phyloP scores from a whole-genome alignment of 495 filamentous ascomycete genomes.

The Penicillium antarcticum region DNA sequence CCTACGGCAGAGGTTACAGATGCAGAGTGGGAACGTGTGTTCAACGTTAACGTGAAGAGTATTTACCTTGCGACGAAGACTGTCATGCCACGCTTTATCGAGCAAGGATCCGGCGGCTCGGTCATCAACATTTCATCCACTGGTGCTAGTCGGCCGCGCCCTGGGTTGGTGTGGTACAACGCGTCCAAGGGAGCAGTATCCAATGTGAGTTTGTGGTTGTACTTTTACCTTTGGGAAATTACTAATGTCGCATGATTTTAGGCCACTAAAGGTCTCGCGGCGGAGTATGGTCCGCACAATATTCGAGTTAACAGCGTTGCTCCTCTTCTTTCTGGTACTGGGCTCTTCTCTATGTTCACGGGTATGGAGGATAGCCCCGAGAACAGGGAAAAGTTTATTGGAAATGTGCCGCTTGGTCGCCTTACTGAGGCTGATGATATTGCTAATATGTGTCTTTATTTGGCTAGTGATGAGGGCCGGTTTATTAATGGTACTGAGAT shows the following conservation, averaged over 20 bases:
- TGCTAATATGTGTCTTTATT: conserved; percentile 61
- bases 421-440: conserved; percentile 63
- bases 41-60: conserved; percentile 64
- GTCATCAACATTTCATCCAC: conserved; percentile 68
- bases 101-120: conserved; percentile 54
- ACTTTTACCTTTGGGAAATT: neutral
- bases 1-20: conserved; percentile 61
- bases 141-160: conserved; percentile 60
- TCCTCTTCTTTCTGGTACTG: conserved; percentile 60
- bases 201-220: conserved; percentile 42
- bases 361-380: conserved; percentile 66
- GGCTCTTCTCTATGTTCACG: conserved; percentile 62
- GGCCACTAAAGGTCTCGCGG: conserved; percentile 64
- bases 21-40: conserved; percentile 62
- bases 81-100: conserved; percentile 51
- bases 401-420: conserved; percentile 63
- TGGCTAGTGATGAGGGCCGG: conserved; percentile 63
- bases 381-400: conserved; percentile 64
- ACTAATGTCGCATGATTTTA: conserved; percentile 10
- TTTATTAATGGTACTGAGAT: conserved; percentile 65
- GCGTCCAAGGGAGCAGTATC: conserved; percentile 63
- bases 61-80: conserved; percentile 54
- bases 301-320: conserved; percentile 64
- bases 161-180: conserved; percentile 69
- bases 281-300: conserved; percentile 62